Percentiles rank a stretch among this genome's conserved stretches.
Evolutionary conservation across 306 rosid genomes (phyloP).

Genomic region (Trichosanthes truncata): DNA sequence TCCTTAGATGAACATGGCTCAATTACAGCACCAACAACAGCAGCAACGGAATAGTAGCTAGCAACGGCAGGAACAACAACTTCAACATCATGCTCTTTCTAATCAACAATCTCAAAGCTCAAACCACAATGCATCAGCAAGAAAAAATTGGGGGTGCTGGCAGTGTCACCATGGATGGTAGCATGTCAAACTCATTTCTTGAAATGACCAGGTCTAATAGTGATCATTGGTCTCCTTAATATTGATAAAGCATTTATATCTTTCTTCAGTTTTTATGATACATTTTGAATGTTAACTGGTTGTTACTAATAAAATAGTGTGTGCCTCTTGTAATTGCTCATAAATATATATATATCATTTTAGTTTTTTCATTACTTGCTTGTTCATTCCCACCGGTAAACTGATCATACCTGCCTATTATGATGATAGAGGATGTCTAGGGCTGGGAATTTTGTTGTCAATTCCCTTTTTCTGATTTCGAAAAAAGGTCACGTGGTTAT

Average conservation of each 20-base stretch:
- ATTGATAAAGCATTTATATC: not conserved
- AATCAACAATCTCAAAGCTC: conserved; percentile 76
- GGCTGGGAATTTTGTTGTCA: not conserved
- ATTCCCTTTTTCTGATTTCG: not conserved
- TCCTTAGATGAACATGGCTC: conserved; percentile 79
- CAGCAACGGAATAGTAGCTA: conserved; percentile 44
- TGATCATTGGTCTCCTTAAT: too few relatives aligned
- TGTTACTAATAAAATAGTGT: not conserved
- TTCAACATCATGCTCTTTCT: conserved; percentile 81
- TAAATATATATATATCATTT: not conserved
- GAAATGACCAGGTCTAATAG: conserved; percentile 87
- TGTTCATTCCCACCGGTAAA: not conserved
- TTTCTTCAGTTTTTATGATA: not conserved
- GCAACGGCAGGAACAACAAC: conserved; percentile 54
- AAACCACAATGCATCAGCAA: conserved; percentile 79
- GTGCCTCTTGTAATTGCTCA: not conserved
- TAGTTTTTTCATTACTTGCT: not conserved
- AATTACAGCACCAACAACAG: conserved; percentile 63
- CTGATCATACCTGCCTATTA: not conserved
- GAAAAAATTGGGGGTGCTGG: conserved; percentile 83
- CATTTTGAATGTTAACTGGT: not conserved
- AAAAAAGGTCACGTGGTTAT: not conserved
- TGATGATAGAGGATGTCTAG: not conserved
- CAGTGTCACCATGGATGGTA: conserved; percentile 69
- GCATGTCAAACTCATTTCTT: conserved; percentile 87